A percentile compares a stretch with the other conserved stretches of the same genome.
Conservation (phyloP, 2,329 filamentous ascomycete genomes). For the Domatiomyces globalis region DNA sequence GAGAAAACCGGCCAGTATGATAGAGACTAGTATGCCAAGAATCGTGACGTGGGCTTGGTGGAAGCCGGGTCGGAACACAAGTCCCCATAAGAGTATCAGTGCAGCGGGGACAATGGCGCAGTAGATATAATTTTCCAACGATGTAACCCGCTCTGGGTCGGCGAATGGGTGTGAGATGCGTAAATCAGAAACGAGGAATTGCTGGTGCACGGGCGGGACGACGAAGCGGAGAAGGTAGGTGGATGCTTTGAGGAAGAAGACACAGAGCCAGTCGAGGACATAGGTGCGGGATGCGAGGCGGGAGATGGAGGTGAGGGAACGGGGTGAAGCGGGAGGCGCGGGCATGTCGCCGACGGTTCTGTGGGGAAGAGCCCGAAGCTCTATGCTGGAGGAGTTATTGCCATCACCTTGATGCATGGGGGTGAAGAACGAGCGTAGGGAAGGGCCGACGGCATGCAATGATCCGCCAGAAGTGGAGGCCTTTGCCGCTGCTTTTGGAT, state of each 20-base stretch:
- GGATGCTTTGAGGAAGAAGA: slow-evolving; percentile 52
- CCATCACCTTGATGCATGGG: neutral
- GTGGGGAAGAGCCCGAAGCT: neutral
- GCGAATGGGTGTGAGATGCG: slow-evolving; percentile 79
- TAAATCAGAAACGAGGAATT: slow-evolving; percentile 80
- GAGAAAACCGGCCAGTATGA: slow-evolving; percentile 65
- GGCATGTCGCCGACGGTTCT: neutral
- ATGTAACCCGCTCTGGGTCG: slow-evolving; percentile 64
- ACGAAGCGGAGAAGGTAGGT: slow-evolving; percentile 51
- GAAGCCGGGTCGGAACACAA: slow-evolving; percentile 44
- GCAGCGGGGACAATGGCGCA: slow-evolving; percentile 57
- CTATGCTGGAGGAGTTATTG: neutral
- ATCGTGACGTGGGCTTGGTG: slow-evolving; percentile 79
- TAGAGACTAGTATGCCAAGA: slow-evolving; percentile 61
- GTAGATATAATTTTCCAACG: slow-evolving; percentile 61
- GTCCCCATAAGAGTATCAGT: slow-evolving; percentile 52
- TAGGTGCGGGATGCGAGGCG: slow-evolving; percentile 57
- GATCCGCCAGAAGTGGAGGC: neutral
- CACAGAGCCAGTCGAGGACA: slow-evolving; percentile 73
- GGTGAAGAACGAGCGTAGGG: neutral
- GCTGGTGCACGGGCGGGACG: slow-evolving; percentile 77
- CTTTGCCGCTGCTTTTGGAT: neutral
- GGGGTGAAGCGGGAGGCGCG: too few relatives aligned
- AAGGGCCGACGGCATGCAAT: too few relatives aligned
- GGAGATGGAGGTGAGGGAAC: slow-evolving; percentile 31